A percentile compares a stretch with the other conserved stretches of the same genome.
These are phyloP conservation scores for Tricholoma hemisulphureum DNA, from an alignment of 768 basidiomycete species.

Conservation along the genomic window DNA sequence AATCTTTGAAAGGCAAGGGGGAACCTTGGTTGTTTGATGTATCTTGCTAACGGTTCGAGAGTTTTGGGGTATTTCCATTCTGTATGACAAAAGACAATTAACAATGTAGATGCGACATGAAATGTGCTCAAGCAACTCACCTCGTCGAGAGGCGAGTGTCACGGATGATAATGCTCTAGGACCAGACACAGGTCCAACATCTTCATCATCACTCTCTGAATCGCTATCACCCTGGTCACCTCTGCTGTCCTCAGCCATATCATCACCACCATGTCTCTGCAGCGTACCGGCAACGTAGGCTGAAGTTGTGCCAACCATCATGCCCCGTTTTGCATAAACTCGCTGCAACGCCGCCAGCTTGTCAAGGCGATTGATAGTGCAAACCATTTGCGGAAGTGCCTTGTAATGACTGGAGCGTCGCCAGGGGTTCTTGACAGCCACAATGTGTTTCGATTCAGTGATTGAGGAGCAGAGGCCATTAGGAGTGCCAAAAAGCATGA, in stretches of 20 bases:
- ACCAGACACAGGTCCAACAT: neutral
- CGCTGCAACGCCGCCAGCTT: neutral
- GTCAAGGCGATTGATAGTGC: neutral
- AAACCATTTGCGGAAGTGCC: neutral
- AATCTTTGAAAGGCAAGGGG: slow-evolving; percentile 8
- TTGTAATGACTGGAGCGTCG: neutral
- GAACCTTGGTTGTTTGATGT: slow-evolving; percentile 9
- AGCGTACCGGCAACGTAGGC: neutral
- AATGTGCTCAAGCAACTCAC: neutral
- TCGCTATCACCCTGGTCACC: neutral
- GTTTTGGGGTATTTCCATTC: slow-evolving; percentile 2
- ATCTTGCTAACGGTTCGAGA: slow-evolving; percentile 8
- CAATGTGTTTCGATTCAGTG: neutral
- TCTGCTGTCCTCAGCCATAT: neutral
- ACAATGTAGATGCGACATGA: neutral
- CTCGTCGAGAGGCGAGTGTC: neutral
- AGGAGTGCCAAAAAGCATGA: slow-evolving; percentile 21
- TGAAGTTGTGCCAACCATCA: neutral
- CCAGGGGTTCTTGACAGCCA: slow-evolving; percentile 11
- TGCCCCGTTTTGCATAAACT: too few relatives aligned
- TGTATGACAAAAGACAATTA: neutral
- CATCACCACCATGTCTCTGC: neutral
- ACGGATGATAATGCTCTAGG: neutral
- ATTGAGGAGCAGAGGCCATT: slow-evolving; percentile 20
- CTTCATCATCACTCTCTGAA: neutral